A percentile compares a stretch with the other conserved stretches of the same genome.
These are phyloP conservation scores for Colletotrichum siamense DNA, from an alignment of 2,329 filamentous ascomycete species.

Conservation along the genomic window DNA sequence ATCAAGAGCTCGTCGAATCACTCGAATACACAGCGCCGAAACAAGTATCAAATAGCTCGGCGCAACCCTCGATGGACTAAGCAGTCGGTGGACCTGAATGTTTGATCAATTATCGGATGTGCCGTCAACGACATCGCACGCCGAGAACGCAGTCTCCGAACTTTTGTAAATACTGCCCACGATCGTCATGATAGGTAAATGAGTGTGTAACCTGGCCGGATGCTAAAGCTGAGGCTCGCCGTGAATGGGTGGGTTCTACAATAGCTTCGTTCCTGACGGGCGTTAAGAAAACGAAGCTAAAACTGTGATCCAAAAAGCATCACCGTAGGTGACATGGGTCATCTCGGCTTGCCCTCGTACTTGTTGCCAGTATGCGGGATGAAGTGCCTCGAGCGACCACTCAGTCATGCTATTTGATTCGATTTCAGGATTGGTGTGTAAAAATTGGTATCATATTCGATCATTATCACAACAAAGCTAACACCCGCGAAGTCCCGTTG, in stretches of 20 bases:
- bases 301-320: too few species aligned
- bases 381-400: not conserved
- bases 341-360: not conserved
- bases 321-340: too few species aligned
- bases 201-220: too few species aligned
- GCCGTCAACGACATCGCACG: not conserved
- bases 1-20: too few species aligned
- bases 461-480: not conserved
- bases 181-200: too few species aligned
- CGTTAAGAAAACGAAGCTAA: too few species aligned
- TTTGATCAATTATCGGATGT: not conserved
- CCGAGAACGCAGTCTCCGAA: not conserved
- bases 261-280: too few species aligned
- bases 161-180: not conserved
- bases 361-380: not conserved
- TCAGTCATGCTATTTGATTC: not conserved
- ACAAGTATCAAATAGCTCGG: too few species aligned
- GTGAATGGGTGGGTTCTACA: rapidly evolving
- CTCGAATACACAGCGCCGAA: too few species aligned
- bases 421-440: not conserved
- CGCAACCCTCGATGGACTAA: too few species aligned
- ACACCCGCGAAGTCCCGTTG: not conserved
- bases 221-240: too few species aligned
- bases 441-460: constrained; percentile 16
- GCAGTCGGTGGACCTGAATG: not conserved